Base-by-base conservation (phyloP, 345 rosid species). In the Camelina hispida region DNA sequence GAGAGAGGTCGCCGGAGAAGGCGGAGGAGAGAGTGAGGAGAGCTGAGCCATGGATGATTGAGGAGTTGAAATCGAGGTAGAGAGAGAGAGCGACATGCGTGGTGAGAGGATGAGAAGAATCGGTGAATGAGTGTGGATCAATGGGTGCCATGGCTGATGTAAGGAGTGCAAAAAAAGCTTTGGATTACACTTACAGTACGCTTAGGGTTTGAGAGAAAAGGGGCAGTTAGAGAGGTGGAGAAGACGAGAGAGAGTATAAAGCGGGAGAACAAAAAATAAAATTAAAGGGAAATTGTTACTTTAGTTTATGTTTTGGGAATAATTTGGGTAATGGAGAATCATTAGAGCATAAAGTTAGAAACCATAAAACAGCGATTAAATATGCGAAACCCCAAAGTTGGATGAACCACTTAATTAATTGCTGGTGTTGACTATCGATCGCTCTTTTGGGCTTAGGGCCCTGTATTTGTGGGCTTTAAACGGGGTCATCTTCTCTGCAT, bases 41-140 rank as follows among this genome's bases (percentile, higher is more conserved):
- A 59, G 93, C 92, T 44, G 93, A 72, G 82, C 75, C 93, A 83
- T 91, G 91, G 86, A 89, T 87, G 78, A 84, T 77, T 78, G 89
- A 81, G 76, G 91, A 78, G 42, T 86, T 58, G 87, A 94, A 91
- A 66, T 87, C 89, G 63, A 91, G 83, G 88, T 88, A 88, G 38
- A 94, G 84, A 56, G 91, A 82, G 72, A 91, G 90, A 43, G 88
- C 59, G 70, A 89, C 34, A 80, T 88, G 89, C 44, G 88, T 87
- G 7, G 95, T 83, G 7, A 88, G 72, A 5, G 97, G 91, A 74
- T 89, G 91, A 44, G 85, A 25, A 2, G 93, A 83, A n/a, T 85
- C 89, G 7, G 91, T 84, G 90, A 60, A 94, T 9, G 98, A 94
- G 85, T 94, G 96, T 0, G 97, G 96, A 76, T 94, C 97, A 9